Evolutionary conservation across 768 basidiomycete species (phyloP).

Genomic region (Phanerodontia chrysosporium): DNA sequence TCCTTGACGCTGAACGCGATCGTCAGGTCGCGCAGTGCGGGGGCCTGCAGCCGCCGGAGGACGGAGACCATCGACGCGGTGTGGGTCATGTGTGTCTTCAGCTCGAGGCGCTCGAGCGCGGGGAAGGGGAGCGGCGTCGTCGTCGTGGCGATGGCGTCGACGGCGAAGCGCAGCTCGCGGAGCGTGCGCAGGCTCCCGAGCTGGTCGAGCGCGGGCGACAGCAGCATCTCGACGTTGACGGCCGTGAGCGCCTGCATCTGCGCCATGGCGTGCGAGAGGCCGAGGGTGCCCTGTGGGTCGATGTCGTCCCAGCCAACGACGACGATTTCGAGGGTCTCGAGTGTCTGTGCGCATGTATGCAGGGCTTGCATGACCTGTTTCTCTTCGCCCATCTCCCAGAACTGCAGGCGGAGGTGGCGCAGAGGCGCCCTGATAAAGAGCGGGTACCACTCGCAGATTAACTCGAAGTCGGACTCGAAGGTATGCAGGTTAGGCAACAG

Average conservation of each 20-base stretch:
- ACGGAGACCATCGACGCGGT: too few relatives aligned
- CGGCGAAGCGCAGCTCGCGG: too few relatives aligned
- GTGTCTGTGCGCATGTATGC: not conserved
- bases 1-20: too few relatives aligned
- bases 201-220: too few relatives aligned
- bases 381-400: not conserved
- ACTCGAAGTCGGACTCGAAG: not conserved
- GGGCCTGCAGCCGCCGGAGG: too few relatives aligned
- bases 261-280: not conserved
- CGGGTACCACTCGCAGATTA: not conserved
- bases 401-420: not conserved
- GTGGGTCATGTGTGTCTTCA: too few relatives aligned
- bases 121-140: too few relatives aligned
- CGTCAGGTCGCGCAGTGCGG: too few relatives aligned
- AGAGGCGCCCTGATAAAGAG: not conserved
- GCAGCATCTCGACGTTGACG: too few relatives aligned
- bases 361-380: not conserved
- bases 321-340: not conserved
- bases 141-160: too few relatives aligned
- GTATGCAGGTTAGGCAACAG: not conserved
- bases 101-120: too few relatives aligned
- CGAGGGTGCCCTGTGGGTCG: not conserved
- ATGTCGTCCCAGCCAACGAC: not conserved
- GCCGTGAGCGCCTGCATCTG: not conserved
- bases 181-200: too few relatives aligned